Percentiles rank a stretch among this genome's conserved stretches.
These are phyloP conservation scores for Arabidopsis lyrata DNA, from an alignment of 441 rosid species.

Conservation along the genomic window DNA sequence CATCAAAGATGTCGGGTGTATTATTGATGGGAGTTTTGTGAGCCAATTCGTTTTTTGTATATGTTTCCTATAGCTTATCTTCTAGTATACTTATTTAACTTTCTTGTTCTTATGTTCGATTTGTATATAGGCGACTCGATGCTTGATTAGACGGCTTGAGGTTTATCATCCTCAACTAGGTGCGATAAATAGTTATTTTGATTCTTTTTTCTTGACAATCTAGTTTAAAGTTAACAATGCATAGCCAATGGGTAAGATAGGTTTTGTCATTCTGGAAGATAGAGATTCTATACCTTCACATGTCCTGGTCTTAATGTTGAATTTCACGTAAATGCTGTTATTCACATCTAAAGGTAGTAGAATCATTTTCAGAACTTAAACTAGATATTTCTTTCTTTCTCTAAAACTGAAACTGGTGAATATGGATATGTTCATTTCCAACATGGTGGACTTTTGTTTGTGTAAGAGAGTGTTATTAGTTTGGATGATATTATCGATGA, in stretches of 20 bases:
- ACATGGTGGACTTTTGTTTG: slow-evolving; percentile 24
- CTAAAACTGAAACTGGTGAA: slow-evolving; percentile 1
- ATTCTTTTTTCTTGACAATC: neutral
- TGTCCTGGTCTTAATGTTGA: slow-evolving; percentile 6
- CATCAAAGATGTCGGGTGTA: slow-evolving; percentile 5
- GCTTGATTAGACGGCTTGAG: slow-evolving; percentile 41
- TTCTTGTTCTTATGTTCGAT: slow-evolving; percentile 35
- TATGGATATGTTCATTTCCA: neutral
- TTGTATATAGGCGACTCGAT: slow-evolving; percentile 38
- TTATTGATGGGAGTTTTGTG: neutral
- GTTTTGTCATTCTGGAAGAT: slow-evolving; percentile 9
- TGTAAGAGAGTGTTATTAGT: slow-evolving; percentile 16
- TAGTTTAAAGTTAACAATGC: slow-evolving; percentile 21
- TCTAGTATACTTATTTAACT: slow-evolving; percentile 33
- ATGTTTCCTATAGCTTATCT: slow-evolving; percentile 12
- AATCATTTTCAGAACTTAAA: slow-evolving; percentile 12
- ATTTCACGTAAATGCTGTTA: slow-evolving; percentile 12
- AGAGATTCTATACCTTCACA: slow-evolving; percentile 3
- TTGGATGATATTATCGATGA: slow-evolving; percentile 13
- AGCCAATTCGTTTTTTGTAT: neutral
- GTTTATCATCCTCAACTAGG: slow-evolving; percentile 44
- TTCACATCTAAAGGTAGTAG: neutral
- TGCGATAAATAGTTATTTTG: slow-evolving; percentile 33
- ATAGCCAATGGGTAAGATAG: neutral
- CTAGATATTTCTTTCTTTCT: neutral